Base-by-base conservation (phyloP, 2,329 filamentous ascomycete species). In the Ascochyta clinopodiicola region DNA sequence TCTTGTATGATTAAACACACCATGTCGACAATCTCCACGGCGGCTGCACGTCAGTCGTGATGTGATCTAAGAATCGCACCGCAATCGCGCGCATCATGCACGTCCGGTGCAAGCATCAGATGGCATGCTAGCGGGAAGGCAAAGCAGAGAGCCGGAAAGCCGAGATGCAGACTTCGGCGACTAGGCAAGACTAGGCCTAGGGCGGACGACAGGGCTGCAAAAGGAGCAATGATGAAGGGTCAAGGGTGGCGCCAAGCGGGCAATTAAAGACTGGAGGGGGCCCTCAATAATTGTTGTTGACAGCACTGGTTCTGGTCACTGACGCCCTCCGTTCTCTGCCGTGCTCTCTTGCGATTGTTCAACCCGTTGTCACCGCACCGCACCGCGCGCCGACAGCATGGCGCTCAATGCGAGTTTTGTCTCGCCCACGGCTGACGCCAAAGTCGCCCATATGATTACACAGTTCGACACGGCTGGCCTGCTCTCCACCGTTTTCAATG, bases 391-490 rank as follows among this genome's bases (percentile, higher is more conserved):
- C 24, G n/a, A n/a, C 15, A 46, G 7, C 27, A 75, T 75, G 72
- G 68, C 67, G 36, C 68, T 69, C 63, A 76, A 77, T 59, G 68
- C 64, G 63, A 76, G 69, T 61, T 75, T 75, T 54, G 71, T 72
- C 37, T 76, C 74, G 70, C 74, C 74, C 39, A 72, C 72, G 52
- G 74, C 74, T 17, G 74, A 77, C 49, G 74, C 74, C 24, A 71
- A 74, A 47, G 64, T 70, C 48, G 67, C 69, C 27, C 71, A 73
- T 24, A 54, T 66, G 39, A 62, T 73, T 2, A 56, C 64, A 27
- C 66, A 73, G 44, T 64, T 73, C 61, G 66, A 73, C 47, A 49
- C 56, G 54, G 67, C 52, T 53, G 72, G 71, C 57, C 45, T 76
- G 15, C 19, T 76, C 22, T 67, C 70, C 15, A 64, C 67, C n/a